These are phyloP conservation scores for Rubus parviflorus DNA, from an alignment of 306 rosid genomes.

Conservation along the genomic window DNA sequence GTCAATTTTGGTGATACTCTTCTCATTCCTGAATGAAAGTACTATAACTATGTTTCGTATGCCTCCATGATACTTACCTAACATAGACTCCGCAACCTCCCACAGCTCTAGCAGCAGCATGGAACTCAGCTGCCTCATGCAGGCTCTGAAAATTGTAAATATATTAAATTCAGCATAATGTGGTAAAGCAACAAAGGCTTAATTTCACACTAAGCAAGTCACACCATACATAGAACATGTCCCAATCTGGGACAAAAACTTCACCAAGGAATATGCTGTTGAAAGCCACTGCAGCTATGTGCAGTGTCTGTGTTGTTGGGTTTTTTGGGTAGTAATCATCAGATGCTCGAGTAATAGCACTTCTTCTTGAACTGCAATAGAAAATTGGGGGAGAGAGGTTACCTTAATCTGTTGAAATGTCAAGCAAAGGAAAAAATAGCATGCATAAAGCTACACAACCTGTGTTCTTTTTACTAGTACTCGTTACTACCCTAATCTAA, in stretches of 20 bases:
- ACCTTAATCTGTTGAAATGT: neutral
- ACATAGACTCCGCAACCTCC: slow-evolving; percentile 49
- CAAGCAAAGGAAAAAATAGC: neutral
- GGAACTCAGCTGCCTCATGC: slow-evolving; percentile 43
- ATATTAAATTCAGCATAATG: slow-evolving; percentile 9
- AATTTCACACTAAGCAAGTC: neutral
- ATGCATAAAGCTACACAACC: neutral
- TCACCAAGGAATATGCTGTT: slow-evolving; percentile 52
- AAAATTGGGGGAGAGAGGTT: neutral
- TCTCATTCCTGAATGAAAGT: neutral
- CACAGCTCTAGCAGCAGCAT: slow-evolving; percentile 47
- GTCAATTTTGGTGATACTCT: neutral
- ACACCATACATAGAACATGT: slow-evolving; percentile 49
- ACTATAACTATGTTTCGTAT: neutral
- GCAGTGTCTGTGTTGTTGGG: slow-evolving; percentile 42
- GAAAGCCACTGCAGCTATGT: slow-evolving; percentile 46
- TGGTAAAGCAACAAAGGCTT: neutral
- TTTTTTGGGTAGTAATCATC: slow-evolving; percentile 46
- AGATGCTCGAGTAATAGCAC: slow-evolving; percentile 44
- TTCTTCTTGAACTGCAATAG: slow-evolving; percentile 34
- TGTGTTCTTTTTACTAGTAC: neutral
- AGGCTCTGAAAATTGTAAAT: slow-evolving; percentile 27
- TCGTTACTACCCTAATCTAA: neutral
- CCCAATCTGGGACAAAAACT: slow-evolving; percentile 53
- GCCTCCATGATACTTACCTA: slow-evolving; percentile 25